Evolutionary conservation across 2,329 filamentous ascomycete species (phyloP), one percentile per base, ranked within the genome.

Genomic region (Pseudogymnoascus pannorum): DNA sequence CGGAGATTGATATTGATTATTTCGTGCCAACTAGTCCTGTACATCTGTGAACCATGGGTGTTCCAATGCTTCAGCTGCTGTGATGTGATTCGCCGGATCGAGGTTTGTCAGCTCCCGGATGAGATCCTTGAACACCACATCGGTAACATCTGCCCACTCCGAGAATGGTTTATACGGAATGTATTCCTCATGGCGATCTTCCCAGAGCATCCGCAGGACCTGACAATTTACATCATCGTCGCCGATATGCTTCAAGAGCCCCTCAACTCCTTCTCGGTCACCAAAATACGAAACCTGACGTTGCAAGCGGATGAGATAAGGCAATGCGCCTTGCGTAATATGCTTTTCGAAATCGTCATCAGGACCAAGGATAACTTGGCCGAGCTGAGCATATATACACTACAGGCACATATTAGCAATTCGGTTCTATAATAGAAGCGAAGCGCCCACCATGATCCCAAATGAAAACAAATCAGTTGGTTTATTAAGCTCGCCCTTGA

Each of bases 131-230:
- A 73, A 72, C 26, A 70, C 69, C 33, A 66, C 64, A 44, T 73
- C 68, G 24, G 60, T 61, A 57, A 72, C 63, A 61, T 69, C 65
- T 26, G 59, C 57, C 73, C 70, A 75, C 31, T 69, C 61, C 35
- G 62, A 64, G 59, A 76, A 75, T 16, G 69, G 70, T 61, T 67
- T 66, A 59, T 73, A 74, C 42, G 69, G 64, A 48, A 69, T 68
- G 26, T 71, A 63, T n/a, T 71, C 68, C 35, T 66, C 69, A 11
- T 42, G 35, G 24, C 71, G 68, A 33, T 73, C 70, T 8, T 74
- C 69, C 70, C 70, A 75, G 62, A 73, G 67, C 64, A 72, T 71
- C 5, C 51, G n/a, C 14, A 75, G 66, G 31, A 73, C 31, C 59
- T 71, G 61, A 59, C 66, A 69, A 62, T 68, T 73, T 3, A 65